Conservation (phyloP, 495 filamentous ascomycete species). For the Lophium mytilinum region DNA sequence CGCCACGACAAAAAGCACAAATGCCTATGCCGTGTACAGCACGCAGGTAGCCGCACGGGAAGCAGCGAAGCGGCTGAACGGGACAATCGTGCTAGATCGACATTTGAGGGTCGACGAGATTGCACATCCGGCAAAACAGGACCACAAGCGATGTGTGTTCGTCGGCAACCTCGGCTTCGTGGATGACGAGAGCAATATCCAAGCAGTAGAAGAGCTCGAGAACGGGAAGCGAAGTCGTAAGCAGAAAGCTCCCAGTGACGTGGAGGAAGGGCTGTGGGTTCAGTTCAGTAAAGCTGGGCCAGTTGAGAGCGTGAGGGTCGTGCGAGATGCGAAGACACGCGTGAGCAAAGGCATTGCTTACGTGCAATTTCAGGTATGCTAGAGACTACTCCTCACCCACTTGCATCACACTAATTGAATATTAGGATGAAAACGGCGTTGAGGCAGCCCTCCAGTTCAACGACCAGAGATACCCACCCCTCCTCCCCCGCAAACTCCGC, state of each 20-base stretch:
- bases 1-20: constrained; percentile 83
- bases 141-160: constrained; percentile 86
- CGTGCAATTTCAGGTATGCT: constrained; percentile 65
- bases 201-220: constrained; percentile 47
- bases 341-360: constrained; percentile 98
- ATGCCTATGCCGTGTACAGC: constrained; percentile 87
- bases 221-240: constrained; percentile 50
- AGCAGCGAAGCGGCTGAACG: constrained; percentile 72
- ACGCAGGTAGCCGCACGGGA: constrained; percentile 63
- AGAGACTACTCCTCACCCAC: constrained; percentile 6
- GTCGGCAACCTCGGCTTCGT: constrained; percentile 95
- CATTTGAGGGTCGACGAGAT: constrained; percentile 86
- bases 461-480: constrained; percentile 85
- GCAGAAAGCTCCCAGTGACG: constrained; percentile 64
- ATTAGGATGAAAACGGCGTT: constrained; percentile 70
- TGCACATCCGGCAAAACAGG: constrained; percentile 73
- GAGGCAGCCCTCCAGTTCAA: constrained; percentile 80
- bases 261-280: constrained; percentile 93
- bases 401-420: background rate
- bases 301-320: constrained; percentile 89
- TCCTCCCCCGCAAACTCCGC: constrained; percentile 79
- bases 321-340: constrained; percentile 78
- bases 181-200: constrained; percentile 64
- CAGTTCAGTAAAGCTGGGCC: constrained; percentile 71
- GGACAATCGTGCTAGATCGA: constrained; percentile 71